Base-by-base conservation (phyloP, 192 early-diverging fungal species). In the Linnemannia schmuckeri region DNA sequence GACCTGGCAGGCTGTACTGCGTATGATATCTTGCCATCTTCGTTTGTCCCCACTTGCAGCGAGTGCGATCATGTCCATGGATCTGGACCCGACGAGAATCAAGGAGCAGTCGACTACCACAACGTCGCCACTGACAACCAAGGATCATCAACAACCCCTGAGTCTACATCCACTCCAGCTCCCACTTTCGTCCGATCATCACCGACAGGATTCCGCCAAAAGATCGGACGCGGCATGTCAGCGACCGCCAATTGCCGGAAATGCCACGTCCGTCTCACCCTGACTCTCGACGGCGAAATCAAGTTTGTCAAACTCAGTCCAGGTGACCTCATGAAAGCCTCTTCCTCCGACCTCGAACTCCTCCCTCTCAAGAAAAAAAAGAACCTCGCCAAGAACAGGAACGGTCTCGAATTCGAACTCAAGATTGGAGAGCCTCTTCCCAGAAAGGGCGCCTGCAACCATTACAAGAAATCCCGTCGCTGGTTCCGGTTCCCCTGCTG, bases 401-500 rank as follows among this genome's bases (percentile, higher is more conserved):
- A 81, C 78, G 86, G 54, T 15, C 89, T 93, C 33, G 89, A 82
- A 22, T 78, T 92, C 47, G 94, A 93, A n/a, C 89, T 98, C 49
- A 91, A 94, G 22, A 90, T 95, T 0, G 96, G 96, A 7, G 89
- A 90, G 79, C 93, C 96, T 22, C 89, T 97, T 40, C 95, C 96
- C 0, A 79, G 95, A 52, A 93, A 95, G 72, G 97, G 97, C 3
- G 88, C 95, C 0, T 98, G 97, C 88, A 89, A 91, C 70, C 97
- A 98, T 74, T 98, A 97, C 85, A 83, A 91, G n/a, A 96, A 95
- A 85, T 96, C 96, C 30, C 94, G 94, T 55, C 91, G 97, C 33
- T 98, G 96, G 96, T 96, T 98, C 89, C 92, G 97, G 27, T 98
- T 98, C 85, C 94, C 96, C 1, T 98, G 97, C 91, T 98, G 97